These are phyloP conservation scores for Pinus taeda DNA, from an alignment of 75 land plant genomes.

Conservation along the genomic window DNA sequence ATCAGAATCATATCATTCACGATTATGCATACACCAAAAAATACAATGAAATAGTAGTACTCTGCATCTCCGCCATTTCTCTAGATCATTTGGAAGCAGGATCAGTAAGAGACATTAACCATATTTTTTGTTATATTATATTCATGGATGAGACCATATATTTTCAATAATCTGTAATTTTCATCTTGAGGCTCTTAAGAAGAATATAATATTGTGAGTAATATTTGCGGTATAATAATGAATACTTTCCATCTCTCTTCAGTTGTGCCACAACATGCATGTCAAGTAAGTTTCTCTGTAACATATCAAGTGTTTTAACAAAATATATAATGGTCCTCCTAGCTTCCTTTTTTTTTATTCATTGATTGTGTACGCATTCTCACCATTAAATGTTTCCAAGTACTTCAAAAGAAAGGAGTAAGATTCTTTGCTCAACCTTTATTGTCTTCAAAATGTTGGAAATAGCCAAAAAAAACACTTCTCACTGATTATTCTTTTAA, in stretches of 20 bases:
- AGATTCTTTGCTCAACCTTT: constrained; percentile 27
- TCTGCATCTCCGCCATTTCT: too few species aligned
- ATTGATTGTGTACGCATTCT: constrained; percentile 48
- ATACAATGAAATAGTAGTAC: too few species aligned
- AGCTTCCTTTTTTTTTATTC: constrained; percentile 86
- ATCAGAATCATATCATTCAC: too few species aligned
- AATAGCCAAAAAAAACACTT: constrained; percentile 49
- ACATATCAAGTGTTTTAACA: constrained; percentile 29
- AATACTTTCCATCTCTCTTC: constrained; percentile 74
- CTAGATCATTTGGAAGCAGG: too few species aligned
- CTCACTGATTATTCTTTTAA: constrained; percentile 55
- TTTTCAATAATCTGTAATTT: constrained; percentile 62
- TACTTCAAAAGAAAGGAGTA: too few species aligned
- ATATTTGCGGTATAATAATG: constrained; percentile 48
- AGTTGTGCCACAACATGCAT: constrained; percentile 82
- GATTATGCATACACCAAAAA: too few species aligned
- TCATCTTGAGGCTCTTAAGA: constrained; percentile 73
- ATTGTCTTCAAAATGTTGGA: constrained; percentile 72
- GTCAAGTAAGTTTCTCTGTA: constrained; percentile 87
- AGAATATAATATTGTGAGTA: constrained; percentile 62
- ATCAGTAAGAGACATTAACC: too few species aligned
- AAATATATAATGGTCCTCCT: constrained; percentile 79
- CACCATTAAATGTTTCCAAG: constrained; percentile 1
- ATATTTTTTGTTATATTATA: constrained; percentile 76
- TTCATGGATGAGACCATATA: constrained; percentile 88